phyloP scores from a whole-genome alignment of 805 yeast species.

The Metschnikowia hibisci region DNA sequence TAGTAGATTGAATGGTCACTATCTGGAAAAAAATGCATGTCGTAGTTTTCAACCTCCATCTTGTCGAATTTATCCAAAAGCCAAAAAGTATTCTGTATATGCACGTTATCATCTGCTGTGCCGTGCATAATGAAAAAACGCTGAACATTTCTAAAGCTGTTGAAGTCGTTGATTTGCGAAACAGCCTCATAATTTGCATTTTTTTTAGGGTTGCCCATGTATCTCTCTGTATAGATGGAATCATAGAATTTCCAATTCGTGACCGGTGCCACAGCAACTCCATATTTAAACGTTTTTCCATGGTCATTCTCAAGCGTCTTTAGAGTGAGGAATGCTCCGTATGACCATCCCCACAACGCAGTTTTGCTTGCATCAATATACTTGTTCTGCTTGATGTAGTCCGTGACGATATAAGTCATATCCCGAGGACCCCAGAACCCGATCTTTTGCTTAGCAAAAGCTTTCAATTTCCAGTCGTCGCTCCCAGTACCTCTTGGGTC shows the following conservation, averaged over 20 bases:
- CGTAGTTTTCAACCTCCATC: conserved; percentile 64
- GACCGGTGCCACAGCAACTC: conserved; percentile 83
- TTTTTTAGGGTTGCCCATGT: conserved; percentile 54
- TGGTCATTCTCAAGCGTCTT: conserved; percentile 68
- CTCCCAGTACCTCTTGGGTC: conserved; percentile 87
- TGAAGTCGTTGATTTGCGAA: conserved; percentile 38
- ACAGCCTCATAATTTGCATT: conserved; percentile 45
- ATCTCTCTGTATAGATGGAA: conserved; percentile 76
- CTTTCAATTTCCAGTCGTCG: conserved; percentile 62
- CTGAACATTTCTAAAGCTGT: conserved; percentile 45
- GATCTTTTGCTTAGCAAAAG: conserved; percentile 52
- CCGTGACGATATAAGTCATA: conserved; percentile 47
- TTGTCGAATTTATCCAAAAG: conserved; percentile 57
- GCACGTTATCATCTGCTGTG: conserved; percentile 82
- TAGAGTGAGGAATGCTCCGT: conserved; percentile 75
- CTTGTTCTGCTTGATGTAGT: conserved; percentile 42
- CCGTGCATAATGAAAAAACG: conserved; percentile 76
- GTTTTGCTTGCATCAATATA: conserved; percentile 52
- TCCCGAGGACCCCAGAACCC: conserved; percentile 82
- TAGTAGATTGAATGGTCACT: conserved; percentile 78
- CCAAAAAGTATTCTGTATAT: conserved; percentile 63
- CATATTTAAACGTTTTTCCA: conserved; percentile 63
- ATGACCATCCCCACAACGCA: conserved; percentile 87
- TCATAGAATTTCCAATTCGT: conserved; percentile 75
- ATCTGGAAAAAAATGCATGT: conserved; percentile 87